Base-by-base conservation (phyloP, 2,329 filamentous ascomycete species). In the Colletotrichum scovillei region DNA sequence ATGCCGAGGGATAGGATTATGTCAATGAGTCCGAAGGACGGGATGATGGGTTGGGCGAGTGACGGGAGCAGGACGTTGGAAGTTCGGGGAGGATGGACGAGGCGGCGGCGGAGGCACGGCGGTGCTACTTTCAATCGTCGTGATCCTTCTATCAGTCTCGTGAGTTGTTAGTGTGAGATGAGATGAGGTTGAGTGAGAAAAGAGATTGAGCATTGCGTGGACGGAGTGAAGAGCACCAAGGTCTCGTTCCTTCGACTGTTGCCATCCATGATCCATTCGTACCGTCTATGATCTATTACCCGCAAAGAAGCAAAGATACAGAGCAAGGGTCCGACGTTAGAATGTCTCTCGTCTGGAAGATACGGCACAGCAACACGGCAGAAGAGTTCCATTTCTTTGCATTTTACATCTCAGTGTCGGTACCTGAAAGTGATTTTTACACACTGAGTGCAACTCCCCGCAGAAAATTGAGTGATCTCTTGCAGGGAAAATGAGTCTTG, bases 171-270 rank as follows among this genome's bases (percentile, higher is more conserved):
- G 42, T 42, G 38, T 53, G 42, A 46, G 42, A 26, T 52, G 60
- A 64, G 42, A 42, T 63, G 59, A 42, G 59, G 19, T 62, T 16
- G 59, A 42, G 32, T 62, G 57, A 59, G n/a, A n/a, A 28, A 59
- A 30, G 42, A 49, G 42, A 49, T 49, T 22, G 42, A 49, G 42
- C 11, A 19, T 49, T 49, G 19, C 42, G 42, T 49, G 42, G 42
- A 49, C 42, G 42, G 42, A n/a, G 42, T 49, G 42, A 49, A 49
- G 19, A 2, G 42, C 19, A 11, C 19, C 42, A 49, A 49, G 42
- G 42, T 22, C 19, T 49, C 42, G 42, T 49, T 49, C 42, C 42
- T 49, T 49, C 19, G 38, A 49, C 2, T 49, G 42, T 22, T 22
- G 42, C 38, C 7, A 19, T 42, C 38, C 38, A 42, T 42, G 5